phyloP scores from a whole-genome alignment of 805 yeast genomes.

The Saccharomycopsis sp. region DNA sequence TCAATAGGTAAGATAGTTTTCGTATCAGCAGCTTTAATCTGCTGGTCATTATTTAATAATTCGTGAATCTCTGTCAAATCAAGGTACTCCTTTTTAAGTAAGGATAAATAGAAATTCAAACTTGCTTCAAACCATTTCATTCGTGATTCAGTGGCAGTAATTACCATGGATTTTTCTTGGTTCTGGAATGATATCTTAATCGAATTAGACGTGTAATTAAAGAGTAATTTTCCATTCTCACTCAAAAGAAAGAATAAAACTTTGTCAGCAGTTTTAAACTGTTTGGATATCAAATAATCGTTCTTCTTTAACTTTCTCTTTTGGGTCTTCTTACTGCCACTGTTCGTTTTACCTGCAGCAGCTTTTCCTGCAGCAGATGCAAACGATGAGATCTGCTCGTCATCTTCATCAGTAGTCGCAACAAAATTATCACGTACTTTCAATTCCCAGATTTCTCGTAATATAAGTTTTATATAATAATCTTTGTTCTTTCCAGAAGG shows the following conservation, averaged over 20 bases:
- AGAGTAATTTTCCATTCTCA: constrained; percentile 9
- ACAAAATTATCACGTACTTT: constrained; percentile 2
- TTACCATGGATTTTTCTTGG: constrained; percentile 4
- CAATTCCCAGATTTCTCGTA: constrained; percentile 12
- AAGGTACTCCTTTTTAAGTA: constrained; percentile 5
- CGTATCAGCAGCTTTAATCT: background rate
- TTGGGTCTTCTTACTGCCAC: background rate
- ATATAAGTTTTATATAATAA: constrained; percentile 9
- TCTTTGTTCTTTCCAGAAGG: constrained; percentile 2
- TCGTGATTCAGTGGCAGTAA: constrained; percentile 10
- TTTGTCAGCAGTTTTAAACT: constrained; percentile 8
- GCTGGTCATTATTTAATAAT: constrained; percentile 1
- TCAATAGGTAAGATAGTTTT: constrained; percentile 18
- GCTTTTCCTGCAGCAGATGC: background rate
- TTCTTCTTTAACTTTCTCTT: background rate
- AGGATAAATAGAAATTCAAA: constrained; percentile 4
- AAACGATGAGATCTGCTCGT: background rate
- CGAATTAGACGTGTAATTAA: constrained; percentile 8
- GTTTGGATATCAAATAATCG: constrained; percentile 6
- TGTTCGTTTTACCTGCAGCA: background rate
- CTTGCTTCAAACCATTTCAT: constrained; percentile 20
- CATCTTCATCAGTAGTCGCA: background rate
- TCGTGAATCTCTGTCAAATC: constrained; percentile 8
- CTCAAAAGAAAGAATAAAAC: constrained; percentile 10
- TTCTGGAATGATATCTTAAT: constrained; percentile 6